Base-by-base conservation (phyloP, 352 stramenopile species). In the Globisporangium sylvaticum region DNA sequence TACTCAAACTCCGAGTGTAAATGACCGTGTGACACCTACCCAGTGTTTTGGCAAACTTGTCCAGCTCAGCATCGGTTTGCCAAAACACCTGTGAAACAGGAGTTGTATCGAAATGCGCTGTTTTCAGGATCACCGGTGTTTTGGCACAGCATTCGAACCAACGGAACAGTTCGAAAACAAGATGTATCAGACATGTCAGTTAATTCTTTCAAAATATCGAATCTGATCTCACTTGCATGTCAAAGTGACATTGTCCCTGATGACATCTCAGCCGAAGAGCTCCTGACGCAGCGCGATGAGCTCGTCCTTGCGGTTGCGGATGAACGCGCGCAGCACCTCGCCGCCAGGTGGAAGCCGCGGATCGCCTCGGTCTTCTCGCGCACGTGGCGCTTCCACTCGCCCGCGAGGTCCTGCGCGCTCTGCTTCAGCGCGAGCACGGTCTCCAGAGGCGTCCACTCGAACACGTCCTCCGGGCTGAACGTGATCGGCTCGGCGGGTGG, bases 291-390 rank as follows among this genome's bases (percentile, higher is more conserved):
- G 59, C 12, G 52, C 62, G n/a, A 90, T 32, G 29, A 92, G 74
- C 68, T 88, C 81, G 52, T 92, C 74, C 39, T 81, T 80, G 54
- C 78, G 75, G 56, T 80, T 67, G 53, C 76, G 82, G 60, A 92
- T 92, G 56, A 89, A 80, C 6, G 50, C 66, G 44, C 84, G 81
- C 31, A 92, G 66, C 22, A 83, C 73, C 6, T 86, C 66, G 25
- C 84, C 81, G 20, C 84, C 25, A 92, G 37, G 42, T 83, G 66
- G 63, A 89, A 90, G 67, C 80, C 84, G 57, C 75, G 80, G 29
- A 90, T 83, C 32, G 64, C 67, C 18, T 73, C 65, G 32, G 90
- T 66, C 29, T 73, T 75, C 60, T 89, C 79, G 15, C 70, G 70
- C 59, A 92, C 80, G 3, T 62, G 64, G 12, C 53, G 65, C 25